Conservation (phyloP, 371 early-diverging fungal species). For the Mucor plumbeus region DNA sequence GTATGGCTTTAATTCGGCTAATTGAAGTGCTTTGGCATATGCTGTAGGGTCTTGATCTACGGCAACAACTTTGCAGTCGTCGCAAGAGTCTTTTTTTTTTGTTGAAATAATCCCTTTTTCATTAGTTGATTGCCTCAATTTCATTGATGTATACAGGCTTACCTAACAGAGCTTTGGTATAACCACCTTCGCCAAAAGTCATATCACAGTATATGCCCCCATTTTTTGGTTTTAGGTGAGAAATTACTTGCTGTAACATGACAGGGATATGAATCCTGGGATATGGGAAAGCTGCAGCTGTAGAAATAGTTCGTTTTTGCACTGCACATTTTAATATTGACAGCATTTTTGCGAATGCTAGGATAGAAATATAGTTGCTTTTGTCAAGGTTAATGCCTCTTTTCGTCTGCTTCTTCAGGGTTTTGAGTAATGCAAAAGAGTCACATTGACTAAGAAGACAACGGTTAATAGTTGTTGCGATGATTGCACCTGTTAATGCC, state of each 20-base stretch:
- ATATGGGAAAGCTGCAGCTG: slow-evolving; percentile 24
- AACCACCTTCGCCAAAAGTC: slow-evolving; percentile 81
- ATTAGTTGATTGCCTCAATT: too few species aligned
- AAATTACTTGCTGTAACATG: slow-evolving; percentile 39
- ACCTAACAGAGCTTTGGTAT: slow-evolving; percentile 68
- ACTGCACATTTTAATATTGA: background rate
- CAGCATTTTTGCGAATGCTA: background rate
- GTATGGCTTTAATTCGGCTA: slow-evolving; percentile 51
- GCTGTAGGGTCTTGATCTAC: slow-evolving; percentile 79
- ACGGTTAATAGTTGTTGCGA: background rate
- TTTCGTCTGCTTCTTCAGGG: background rate
- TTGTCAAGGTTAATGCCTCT: too few species aligned
- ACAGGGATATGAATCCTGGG: slow-evolving; percentile 45
- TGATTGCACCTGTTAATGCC: background rate
- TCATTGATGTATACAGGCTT: background rate
- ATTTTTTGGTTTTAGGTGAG: slow-evolving; percentile 35
- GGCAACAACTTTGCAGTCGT: slow-evolving; percentile 67
- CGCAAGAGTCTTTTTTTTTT: slow-evolving; percentile 40
- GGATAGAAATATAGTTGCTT: background rate
- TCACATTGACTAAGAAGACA: background rate
- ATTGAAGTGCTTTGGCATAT: slow-evolving; percentile 55
- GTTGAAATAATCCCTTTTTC: too few species aligned
- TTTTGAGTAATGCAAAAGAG: background rate
- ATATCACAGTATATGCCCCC: slow-evolving; percentile 60
- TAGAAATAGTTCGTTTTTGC: background rate